phyloP scores from a whole-genome alignment of 768 basidiomycete genomes.

The Pisolithus orientalis region DNA sequence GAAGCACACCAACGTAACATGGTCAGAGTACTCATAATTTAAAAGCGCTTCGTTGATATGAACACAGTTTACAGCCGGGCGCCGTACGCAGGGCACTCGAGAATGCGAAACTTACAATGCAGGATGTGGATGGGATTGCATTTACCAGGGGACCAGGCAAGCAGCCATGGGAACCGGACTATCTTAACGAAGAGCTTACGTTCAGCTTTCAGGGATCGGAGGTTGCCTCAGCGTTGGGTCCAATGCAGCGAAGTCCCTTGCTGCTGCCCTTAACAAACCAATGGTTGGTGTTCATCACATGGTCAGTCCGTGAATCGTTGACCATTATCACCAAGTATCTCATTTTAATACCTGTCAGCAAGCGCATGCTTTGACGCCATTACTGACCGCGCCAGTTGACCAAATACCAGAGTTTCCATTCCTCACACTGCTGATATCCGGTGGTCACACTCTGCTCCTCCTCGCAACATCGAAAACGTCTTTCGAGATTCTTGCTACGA shows the following conservation, averaged over 20 bases:
- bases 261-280: slow-evolving; percentile 71
- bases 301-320: slow-evolving; percentile 39
- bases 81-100: slow-evolving; percentile 64
- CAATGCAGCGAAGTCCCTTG: slow-evolving; percentile 81
- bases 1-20: slow-evolving; percentile 75
- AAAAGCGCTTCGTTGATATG: not conserved
- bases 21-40: slow-evolving; percentile 30
- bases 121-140: slow-evolving; percentile 79
- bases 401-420: slow-evolving; percentile 69
- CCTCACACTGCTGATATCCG: slow-evolving; percentile 82
- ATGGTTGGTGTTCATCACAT: slow-evolving; percentile 93
- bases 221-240: slow-evolving; percentile 76
- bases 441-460: slow-evolving; percentile 90
- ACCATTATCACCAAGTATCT: not conserved
- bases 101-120: slow-evolving; percentile 53
- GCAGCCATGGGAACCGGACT: slow-evolving; percentile 8
- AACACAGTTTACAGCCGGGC: slow-evolving; percentile 45
- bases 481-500: slow-evolving; percentile 70
- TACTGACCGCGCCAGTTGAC: slow-evolving; percentile 50
- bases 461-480: slow-evolving; percentile 53
- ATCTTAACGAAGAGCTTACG: not conserved
- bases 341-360: slow-evolving; percentile 44
- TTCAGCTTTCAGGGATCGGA: slow-evolving; percentile 50
- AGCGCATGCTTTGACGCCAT: slow-evolving; percentile 83
- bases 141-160: slow-evolving; percentile 84